Evolutionary conservation across 106 monocot genomes (phyloP), one percentile per base, ranked within the genome.

Genomic region (Cymbidium sinense): DNA sequence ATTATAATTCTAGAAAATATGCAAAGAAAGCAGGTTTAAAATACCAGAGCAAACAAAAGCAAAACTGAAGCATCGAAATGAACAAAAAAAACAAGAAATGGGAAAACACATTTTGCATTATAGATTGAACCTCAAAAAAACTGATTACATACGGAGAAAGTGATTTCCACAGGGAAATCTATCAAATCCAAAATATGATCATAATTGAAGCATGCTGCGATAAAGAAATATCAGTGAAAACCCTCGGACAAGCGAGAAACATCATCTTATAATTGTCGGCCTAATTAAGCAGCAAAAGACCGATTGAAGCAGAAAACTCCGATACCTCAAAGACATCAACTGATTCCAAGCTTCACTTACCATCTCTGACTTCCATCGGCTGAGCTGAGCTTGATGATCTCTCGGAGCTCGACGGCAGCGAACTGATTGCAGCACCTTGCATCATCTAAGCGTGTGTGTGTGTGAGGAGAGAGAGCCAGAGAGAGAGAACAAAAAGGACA

Each of bases 401-500:
- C 89, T 93, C 96, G 55, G 93, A 93, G 85, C 96, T 96, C 31
- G 96, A 96, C n/a, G 86, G 91, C 35, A 91, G 81, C 78, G 91
- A 91, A 78, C 79, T 88, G 28, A 88, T 85, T 50, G 82, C 82
- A 47, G 79, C 85, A 19, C 89, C 91, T 78, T 89, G 89, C 91
- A 91, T 94, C 28, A 9, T 84, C 35, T n/a, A 1, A 10, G 17
- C n/a, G 54, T n/a, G n/a, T n/a, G n/a, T n/a, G 10, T 28, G 55
- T 25, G 34, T 2, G 62, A 23, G 35, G 54, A 21, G 41, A 20
- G 34, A 73, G 21, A 39, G 5, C 70, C 70, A 70, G 36, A 69
- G n/a, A 73, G 37, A 65, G 19, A 62, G 2, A 19, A 17, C 15
- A 64, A 15, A 34, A 25, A 39, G 50, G 67, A 5, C 15, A 71